Conservation (phyloP, 1,139 yeast genomes). For the Protomyces lactucae-debilis region DNA sequence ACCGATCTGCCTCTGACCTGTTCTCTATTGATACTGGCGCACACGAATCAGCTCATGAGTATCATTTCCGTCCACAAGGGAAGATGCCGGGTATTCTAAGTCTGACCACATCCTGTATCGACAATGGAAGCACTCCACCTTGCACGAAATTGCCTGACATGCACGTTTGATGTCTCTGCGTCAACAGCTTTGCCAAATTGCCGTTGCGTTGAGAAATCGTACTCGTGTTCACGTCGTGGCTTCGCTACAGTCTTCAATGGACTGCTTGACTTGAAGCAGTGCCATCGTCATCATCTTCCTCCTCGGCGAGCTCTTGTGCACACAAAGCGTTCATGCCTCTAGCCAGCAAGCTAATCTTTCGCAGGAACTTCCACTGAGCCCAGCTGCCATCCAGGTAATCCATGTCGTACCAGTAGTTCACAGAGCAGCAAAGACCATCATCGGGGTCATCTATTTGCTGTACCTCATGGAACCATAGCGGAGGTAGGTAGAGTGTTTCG, state of each 20-base stretch:
- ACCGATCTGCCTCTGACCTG: conserved; percentile 1
- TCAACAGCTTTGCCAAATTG: not conserved
- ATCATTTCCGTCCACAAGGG: no score
- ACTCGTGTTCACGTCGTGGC: not conserved
- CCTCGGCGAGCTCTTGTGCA: conserved; percentile 12
- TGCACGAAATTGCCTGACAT: not conserved
- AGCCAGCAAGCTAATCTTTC: conserved; percentile 20
- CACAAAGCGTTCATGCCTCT: not conserved
- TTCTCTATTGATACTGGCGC: not conserved
- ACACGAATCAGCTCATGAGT: no score
- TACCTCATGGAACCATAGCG: conserved; percentile 45
- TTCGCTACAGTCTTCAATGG: no score
- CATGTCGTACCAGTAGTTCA: conserved; percentile 42
- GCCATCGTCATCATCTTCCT: not conserved
- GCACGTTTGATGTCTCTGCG: not conserved
- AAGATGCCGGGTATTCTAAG: no score
- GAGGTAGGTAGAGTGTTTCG: conserved; percentile 42
- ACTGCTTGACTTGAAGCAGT: not conserved
- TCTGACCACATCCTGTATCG: no score
- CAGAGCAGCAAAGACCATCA: conserved; percentile 38
- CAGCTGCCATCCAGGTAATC: conserved; percentile 31
- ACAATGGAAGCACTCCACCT: no score
- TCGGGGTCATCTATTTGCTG: conserved; percentile 34
- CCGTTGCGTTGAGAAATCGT: not conserved
- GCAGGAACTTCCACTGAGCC: conserved; percentile 26